Base-by-base conservation (phyloP, 2,329 filamentous ascomycete genomes). In the Sporothrix brasiliensis region DNA sequence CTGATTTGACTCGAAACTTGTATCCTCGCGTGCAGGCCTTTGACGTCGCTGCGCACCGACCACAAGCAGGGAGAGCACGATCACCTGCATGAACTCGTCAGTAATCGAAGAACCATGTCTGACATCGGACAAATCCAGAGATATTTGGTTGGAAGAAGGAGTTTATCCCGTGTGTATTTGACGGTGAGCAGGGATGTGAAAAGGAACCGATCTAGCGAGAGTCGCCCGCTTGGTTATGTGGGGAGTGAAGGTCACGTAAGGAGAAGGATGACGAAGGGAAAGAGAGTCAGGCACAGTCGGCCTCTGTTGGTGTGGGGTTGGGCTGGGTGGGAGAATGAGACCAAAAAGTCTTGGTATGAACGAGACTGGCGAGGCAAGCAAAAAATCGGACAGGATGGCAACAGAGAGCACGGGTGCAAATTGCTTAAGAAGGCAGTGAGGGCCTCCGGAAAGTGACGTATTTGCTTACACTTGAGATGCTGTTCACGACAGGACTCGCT, bases 401-500 rank as follows among this genome's bases (percentile, higher is more conserved):
- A 41, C 10, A 14, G 56, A 19, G 56, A 14, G 4, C 53, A 30
- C 1, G 21, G 27, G 0, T 56, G 53, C 11, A 34, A 34, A 10
- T 34, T 19, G 61, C 14, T 49, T 49, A n/a, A 16, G 47, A 49
- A 4, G 53, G 21, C 24, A 39, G n/a, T 19, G 14, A 21, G 10
- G n/a, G 30, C 50, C 16, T 1, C 1, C 24, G 27, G 3, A 10
- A 27, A 47, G 3, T 24, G 19, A 19, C n/a, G 53, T 19, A 16
- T 24, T 61, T 27, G 74, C 81, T 76, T 67, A 82, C 83, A 84
- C 78, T 81, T 83, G 19, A 84, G 75, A 74, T 84, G 83, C 73
- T 83, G 80, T 71, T 83, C 80, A 72, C 83, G 81, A 75, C 83
- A 84, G 61, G 80, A 82, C 74, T 82, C 79, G 74, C 82, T 84